Base-by-base conservation (phyloP, 805 yeast species). In the Wickerhamomyces tratensis region DNA sequence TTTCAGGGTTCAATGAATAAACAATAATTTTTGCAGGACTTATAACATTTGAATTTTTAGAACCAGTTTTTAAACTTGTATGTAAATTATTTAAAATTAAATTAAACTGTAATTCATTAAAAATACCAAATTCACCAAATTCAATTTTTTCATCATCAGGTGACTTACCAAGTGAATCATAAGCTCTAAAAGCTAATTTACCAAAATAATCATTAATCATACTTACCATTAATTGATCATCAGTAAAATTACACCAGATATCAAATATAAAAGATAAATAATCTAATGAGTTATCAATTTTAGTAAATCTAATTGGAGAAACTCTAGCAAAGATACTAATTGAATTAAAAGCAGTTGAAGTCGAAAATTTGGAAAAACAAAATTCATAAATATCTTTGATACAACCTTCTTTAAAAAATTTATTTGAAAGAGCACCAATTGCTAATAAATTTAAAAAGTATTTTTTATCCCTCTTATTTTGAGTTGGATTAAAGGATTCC, bases 181-280 rank as follows among this genome's bases (percentile, higher is more conserved):
- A 63, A 4, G 74, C 68, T 33, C 68, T 63, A 51, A 72, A 71
- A 1, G 86, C 69, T 8, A 82, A 63, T 27, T 76, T 70, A 6
- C 91, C 84, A 44, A 86, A 58, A 14, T 85, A 63, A 13, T 81
- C 77, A 10, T 86, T 69, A 43, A 86, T 50, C 49, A 79, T 82
- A 8, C 79, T 67, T 49, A 86, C 95, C 33, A 77, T 70, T 56
- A 49, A 68, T 58, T 45, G 68, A 20, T 20, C 20, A 61, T 50
- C 72, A 61, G 36, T 77, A 29, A 29, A 61, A 46, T 78, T 67
- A 3, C 74, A 56, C 95, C 96, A 87, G 37, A 85, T 62, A 46
- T 84, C 78, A 49, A 86, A 85, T 7, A 86, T 56, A 2, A 86
- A 62, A 0, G 89, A 79, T 29, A 86, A 56, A 49, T 80, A 78